Base-by-base conservation (phyloP, 2,329 filamentous ascomycete genomes). In the Metarhizium robertsii region DNA sequence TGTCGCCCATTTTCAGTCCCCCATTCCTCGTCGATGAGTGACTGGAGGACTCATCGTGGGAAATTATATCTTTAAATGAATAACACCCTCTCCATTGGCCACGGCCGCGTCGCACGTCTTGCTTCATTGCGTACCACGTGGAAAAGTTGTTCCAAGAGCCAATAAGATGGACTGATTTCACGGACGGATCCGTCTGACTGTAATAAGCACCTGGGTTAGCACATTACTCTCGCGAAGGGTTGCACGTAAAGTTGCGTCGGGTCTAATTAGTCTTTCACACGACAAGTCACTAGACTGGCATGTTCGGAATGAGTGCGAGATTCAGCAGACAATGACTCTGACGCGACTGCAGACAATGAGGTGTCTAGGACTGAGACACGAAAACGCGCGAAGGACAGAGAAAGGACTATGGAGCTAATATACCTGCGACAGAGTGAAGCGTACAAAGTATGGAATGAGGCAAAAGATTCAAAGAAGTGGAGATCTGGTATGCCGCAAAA, bases 71-170 rank as follows among this genome's bases (percentile, higher is more conserved):
- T 59, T 86, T 84, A 71, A 96, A 96, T 42, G 83, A 83, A 74
- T 94, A 88, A 69, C 90, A 95, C 47, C 91, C 92, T 65, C 85
- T 85, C 91, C 91, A 96, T 69, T 90, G 84, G 59, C 85, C 84
- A 56, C 78, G 78, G 61, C 89, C 87, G 62, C 87, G 84, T 67
- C 87, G 84, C 60, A 74, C 75, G 72, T 97, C 92, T 63, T 85
- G 83, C 68, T 92, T 84, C 85, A 97, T 91, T 49, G 76, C 76
- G 75, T 96, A 92, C 52, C 83, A 76, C 66, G 80, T 84, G 58
- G 79, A 77, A 73, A 96, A 96, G 75, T 96, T 96, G 75, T 96
- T 92, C 92, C 92, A 97, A 60, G 91, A 96, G 59, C 92, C 92
- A 63, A 94, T 79, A 49, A 96, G 79, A 66, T 88, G 84, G 61